Conservation (phyloP, 176 grass and related monocot genomes). For the maize (Zea mays) region DNA sequence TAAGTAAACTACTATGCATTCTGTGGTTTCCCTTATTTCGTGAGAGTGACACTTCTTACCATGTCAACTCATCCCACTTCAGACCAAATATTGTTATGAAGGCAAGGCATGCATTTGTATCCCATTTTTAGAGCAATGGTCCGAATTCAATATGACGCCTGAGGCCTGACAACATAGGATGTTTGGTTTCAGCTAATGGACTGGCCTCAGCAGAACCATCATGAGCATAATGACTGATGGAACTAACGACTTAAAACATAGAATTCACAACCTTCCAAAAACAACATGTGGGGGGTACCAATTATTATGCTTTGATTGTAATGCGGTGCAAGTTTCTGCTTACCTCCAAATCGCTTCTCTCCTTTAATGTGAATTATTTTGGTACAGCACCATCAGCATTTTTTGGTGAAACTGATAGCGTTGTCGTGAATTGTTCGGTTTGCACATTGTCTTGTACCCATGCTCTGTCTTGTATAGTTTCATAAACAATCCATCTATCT, state of each 20-base stretch:
- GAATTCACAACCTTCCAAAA: not conserved
- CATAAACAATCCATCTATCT: not conserved
- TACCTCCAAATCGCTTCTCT: not conserved
- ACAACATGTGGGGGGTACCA: not conserved
- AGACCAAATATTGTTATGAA: not conserved
- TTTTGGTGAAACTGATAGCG: constrained; percentile 1
- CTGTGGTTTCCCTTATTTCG: not conserved
- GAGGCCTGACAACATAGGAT: not conserved
- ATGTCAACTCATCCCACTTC: not conserved
- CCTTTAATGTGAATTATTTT: not conserved
- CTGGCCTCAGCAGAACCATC: not conserved
- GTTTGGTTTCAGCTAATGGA: not conserved
- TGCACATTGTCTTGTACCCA: not conserved
- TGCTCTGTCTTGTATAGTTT: not conserved
- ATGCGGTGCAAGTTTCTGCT: not conserved
- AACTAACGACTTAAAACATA: not conserved
- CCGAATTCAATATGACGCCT: not conserved
- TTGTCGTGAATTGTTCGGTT: not conserved
- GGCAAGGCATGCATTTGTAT: not conserved
- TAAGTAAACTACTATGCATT: not conserved
- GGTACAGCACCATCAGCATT: not conserved
- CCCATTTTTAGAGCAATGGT: not conserved
- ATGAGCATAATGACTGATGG: not conserved
- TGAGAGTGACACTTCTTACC: not conserved
- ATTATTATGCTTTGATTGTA: not conserved